Conservation (phyloP, 768 basidiomycete genomes). For the Pisolithus albus region DNA sequence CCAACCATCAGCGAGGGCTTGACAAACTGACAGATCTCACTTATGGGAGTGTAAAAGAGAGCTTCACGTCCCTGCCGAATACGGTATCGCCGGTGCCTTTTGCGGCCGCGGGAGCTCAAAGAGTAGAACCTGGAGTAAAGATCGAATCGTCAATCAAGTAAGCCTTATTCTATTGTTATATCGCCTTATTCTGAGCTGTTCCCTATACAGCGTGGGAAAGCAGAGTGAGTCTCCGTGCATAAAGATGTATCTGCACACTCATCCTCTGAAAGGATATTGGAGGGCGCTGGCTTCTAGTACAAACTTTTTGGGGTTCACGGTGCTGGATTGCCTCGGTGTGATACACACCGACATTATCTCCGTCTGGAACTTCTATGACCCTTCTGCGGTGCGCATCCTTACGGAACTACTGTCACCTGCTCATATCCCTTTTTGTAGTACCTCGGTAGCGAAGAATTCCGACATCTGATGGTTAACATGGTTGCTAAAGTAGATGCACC, state of each 20-base stretch:
- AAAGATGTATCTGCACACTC: background rate
- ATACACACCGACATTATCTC: constrained; percentile 16
- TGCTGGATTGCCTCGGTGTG: constrained; percentile 9
- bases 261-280: constrained; percentile 14
- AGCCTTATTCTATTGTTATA: background rate
- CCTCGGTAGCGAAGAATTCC: background rate
- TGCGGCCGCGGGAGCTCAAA: constrained; percentile 1
- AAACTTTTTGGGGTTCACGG: constrained; percentile 5
- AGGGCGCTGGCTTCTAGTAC: constrained; percentile 4
- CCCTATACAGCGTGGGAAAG: background rate
- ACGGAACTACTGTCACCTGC: background rate
- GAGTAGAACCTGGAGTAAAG: background rate
- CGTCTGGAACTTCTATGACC: constrained; percentile 16
- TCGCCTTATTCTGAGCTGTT: background rate
- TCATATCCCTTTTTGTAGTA: background rate
- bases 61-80: background rate
- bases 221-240: background rate
- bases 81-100: background rate
- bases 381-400: background rate
- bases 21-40: constrained; percentile 1
- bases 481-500: no score
- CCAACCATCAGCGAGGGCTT: background rate
- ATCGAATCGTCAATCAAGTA: constrained; percentile 1
- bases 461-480: no score
- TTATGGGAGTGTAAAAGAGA: background rate